phyloP scores from a whole-genome alignment of 768 basidiomycete species.

The Tricholoma sp. region DNA sequence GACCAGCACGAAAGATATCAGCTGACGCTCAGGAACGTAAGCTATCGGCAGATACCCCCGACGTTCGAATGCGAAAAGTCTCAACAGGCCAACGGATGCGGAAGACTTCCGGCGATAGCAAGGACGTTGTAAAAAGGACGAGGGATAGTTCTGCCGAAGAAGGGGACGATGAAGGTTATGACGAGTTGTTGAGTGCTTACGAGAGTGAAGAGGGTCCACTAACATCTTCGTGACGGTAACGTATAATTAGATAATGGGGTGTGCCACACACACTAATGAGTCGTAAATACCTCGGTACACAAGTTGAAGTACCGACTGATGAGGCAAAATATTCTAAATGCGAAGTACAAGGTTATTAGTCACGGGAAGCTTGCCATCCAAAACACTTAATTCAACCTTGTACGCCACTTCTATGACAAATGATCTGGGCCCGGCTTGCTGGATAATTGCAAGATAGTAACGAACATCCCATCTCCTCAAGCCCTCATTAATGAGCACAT shows the following conservation, averaged over 20 bases:
- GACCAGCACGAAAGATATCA: conserved; percentile 37
- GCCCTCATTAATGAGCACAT: conserved; percentile 72
- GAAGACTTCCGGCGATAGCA: conserved; percentile 45
- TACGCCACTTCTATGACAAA: conserved; percentile 50
- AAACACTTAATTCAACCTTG: conserved; percentile 41
- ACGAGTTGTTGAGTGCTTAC: conserved; percentile 74
- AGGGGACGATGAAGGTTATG: conserved; percentile 74
- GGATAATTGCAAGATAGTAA: conserved; percentile 57
- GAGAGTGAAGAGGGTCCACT: conserved; percentile 61
- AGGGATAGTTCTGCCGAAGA: conserved; percentile 69
- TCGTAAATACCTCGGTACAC: conserved; percentile 61
- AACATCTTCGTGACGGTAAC: conserved; percentile 5
- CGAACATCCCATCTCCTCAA: conserved; percentile 66
- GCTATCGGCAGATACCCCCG: conserved; percentile 27
- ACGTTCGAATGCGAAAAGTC: conserved; percentile 38
- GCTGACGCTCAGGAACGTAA: conserved; percentile 31
- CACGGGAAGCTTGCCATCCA: background rate
- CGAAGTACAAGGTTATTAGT: conserved; percentile 3
- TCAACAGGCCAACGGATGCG: conserved; percentile 36
- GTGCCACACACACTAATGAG: conserved; percentile 21
- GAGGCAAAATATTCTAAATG: conserved; percentile 59
- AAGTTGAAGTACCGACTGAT: conserved; percentile 51
- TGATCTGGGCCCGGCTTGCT: conserved; percentile 21
- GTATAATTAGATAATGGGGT: background rate
- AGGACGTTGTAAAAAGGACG: conserved; percentile 29